phyloP scores from a whole-genome alignment of 257 asterid genomes.

The Anisodus acutangulus region DNA sequence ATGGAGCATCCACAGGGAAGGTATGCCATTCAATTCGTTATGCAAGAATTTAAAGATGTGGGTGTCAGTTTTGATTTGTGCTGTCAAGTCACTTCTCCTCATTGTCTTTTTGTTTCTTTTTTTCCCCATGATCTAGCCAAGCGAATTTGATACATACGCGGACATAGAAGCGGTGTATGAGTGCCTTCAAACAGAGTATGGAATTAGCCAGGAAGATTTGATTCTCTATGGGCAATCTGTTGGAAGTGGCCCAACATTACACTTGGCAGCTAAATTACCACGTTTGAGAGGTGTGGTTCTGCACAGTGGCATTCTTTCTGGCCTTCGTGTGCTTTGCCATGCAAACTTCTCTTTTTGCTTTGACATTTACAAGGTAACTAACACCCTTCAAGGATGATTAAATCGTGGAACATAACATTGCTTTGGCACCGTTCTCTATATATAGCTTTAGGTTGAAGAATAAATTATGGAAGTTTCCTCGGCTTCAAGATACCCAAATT shows the following conservation, averaged over 20 bases:
- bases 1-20: constrained; percentile 98
- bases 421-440: neutral
- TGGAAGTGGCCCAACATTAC: constrained; percentile 98
- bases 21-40: constrained; percentile 47
- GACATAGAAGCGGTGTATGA: constrained; percentile 96
- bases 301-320: constrained; percentile 98
- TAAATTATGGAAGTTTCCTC: neutral
- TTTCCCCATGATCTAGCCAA: constrained; percentile 62
- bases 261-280: constrained; percentile 89
- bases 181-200: constrained; percentile 92
- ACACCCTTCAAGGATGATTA: neutral
- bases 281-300: constrained; percentile 95
- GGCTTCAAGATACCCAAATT: neutral
- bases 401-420: neutral
- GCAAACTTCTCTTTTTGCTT: constrained; percentile 85
- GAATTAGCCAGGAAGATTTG: constrained; percentile 88
- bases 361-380: constrained; percentile 86
- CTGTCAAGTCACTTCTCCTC: neutral
- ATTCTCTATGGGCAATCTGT: constrained; percentile 97
- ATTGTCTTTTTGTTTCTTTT: neutral
- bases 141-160: constrained; percentile 90
- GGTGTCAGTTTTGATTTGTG: neutral
- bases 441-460: neutral
- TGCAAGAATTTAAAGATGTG: neutral
- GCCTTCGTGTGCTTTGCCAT: constrained; percentile 97